Percentiles rank a stretch among this genome's conserved stretches.
These are phyloP conservation scores for Meira nashicola DNA, from an alignment of 1,284 basidiomycete genomes.

Conservation along the genomic window DNA sequence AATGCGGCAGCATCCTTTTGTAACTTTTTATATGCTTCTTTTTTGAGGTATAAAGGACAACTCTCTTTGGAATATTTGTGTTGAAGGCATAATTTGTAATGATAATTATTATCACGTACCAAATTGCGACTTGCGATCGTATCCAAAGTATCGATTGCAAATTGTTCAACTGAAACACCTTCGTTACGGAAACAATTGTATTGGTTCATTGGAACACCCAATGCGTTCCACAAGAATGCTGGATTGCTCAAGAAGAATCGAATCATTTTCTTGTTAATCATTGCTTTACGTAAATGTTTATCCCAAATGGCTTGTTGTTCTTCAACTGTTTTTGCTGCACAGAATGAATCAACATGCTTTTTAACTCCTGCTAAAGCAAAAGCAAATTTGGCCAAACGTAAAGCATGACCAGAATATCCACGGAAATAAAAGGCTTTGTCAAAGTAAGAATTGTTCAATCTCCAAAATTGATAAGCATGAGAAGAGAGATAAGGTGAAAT, in stretches of 20 bases:
- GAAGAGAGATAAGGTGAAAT: conserved; percentile 71
- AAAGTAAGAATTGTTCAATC: conserved; percentile 65
- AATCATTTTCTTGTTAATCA: conserved; percentile 66
- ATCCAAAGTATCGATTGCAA: conserved; percentile 52
- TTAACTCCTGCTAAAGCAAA: conserved; percentile 64
- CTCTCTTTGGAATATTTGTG: conserved; percentile 66
- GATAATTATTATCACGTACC: conserved; percentile 50
- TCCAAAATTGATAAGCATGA: conserved; percentile 73
- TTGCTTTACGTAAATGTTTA: conserved; percentile 61
- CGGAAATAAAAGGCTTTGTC: conserved; percentile 67
- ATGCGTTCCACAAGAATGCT: conserved; percentile 73
- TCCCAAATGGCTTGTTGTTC: conserved; percentile 69
- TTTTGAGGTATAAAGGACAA: conserved; percentile 70
- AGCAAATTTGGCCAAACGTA: conserved; percentile 64
- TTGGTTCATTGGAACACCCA: conserved; percentile 74
- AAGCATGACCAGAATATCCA: conserved; percentile 63
- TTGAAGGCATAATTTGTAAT: conserved; percentile 58
- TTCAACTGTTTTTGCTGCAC: conserved; percentile 60
- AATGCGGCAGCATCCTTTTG: conserved; percentile 58
- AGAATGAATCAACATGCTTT: conserved; percentile 62
- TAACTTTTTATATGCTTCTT: conserved; percentile 63
- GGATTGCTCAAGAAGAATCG: conserved; percentile 58
- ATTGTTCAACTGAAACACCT: conserved; percentile 56
- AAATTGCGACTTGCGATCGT: conserved; percentile 38
- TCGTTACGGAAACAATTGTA: conserved; percentile 66